A percentile compares a stretch with the other conserved stretches of the same genome.
These are phyloP conservation scores for Aureobasidium sp. DNA, from an alignment of 2,329 filamentous ascomycete species.

Conservation along the genomic window DNA sequence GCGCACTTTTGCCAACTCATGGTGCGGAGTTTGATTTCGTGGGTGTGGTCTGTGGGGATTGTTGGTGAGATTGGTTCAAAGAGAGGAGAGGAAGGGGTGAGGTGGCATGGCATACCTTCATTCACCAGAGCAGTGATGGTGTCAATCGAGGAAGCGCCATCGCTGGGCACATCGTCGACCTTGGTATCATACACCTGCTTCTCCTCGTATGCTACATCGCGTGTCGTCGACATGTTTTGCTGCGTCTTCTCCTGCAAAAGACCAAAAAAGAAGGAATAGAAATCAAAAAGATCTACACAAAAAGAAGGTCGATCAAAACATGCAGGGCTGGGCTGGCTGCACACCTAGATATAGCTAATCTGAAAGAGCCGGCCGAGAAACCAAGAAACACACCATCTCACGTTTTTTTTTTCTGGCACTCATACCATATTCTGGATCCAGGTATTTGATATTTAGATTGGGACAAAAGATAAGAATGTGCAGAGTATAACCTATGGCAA, in stretches of 20 bases:
- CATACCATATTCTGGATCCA: not conserved
- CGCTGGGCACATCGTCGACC: constrained; percentile 12
- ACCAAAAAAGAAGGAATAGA: not conserved
- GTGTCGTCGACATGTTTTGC: not conserved
- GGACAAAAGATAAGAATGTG: not conserved
- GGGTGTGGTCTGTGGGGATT: constrained; percentile 34
- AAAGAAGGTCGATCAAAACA: not conserved
- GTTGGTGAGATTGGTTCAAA: not conserved
- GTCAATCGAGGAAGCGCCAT: constrained; percentile 20
- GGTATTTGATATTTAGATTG: not conserved
- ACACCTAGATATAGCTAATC: not conserved
- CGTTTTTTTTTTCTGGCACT: not conserved
- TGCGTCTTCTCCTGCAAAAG: not conserved
- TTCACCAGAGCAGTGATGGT: constrained; percentile 22
- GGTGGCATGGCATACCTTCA: constrained; percentile 25
- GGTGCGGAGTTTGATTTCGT: constrained; percentile 48
- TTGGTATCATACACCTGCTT: constrained; percentile 16
- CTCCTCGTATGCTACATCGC: not conserved
- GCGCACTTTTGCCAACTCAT: constrained; percentile 49
- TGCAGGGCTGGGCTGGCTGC: not conserved
- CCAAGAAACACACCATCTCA: not conserved
- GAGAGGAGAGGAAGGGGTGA: not conserved
- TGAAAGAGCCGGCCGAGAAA: not conserved
- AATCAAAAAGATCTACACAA: not conserved
- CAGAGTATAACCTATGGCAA: not conserved